Percentiles rank a stretch among this genome's conserved stretches.
Evolutionary conservation across 768 basidiomycete species (phyloP).

Genomic region (Phanerochaete carnosa): DNA sequence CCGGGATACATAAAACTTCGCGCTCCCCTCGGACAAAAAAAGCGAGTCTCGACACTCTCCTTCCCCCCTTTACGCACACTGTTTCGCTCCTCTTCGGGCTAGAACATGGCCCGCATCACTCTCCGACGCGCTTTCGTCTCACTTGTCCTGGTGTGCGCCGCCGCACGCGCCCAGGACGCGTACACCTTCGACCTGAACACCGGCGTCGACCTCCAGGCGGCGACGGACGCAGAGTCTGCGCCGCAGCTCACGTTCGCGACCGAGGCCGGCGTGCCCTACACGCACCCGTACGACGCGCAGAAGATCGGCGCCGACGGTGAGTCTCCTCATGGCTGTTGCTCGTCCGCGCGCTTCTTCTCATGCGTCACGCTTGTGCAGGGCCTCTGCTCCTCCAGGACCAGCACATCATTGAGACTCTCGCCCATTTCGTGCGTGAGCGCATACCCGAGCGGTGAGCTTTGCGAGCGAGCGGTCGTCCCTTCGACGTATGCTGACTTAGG

Average conservation of each 20-base stretch:
- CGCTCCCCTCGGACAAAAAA: not conserved
- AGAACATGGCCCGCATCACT: not conserved
- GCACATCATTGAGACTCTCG: slow-evolving; percentile 20
- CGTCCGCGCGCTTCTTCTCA: not conserved
- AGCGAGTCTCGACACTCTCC: not conserved
- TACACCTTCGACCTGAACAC: slow-evolving; percentile 15
- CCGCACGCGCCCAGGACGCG: not conserved
- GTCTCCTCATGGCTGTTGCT: not conserved
- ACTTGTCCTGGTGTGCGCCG: not conserved
- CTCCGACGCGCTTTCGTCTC: not conserved
- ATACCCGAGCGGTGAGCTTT: slow-evolving; percentile 26
- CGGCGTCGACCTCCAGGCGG: slow-evolving; percentile 16
- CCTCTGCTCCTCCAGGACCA: slow-evolving; percentile 23
- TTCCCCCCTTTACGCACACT: not conserved
- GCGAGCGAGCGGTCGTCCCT: not conserved
- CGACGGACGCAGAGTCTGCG: slow-evolving; percentile 16
- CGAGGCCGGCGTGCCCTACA: slow-evolving; percentile 21
- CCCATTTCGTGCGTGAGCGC: slow-evolving; percentile 23
- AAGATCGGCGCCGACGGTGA: slow-evolving; percentile 22
- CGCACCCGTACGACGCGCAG: slow-evolving; percentile 21
- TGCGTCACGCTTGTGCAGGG: not conserved
- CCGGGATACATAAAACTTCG: not conserved
- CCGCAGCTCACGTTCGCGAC: slow-evolving; percentile 18
- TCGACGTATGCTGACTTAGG: not conserved
- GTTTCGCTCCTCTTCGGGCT: too few species aligned